These are phyloP conservation scores for Colletotrichum tanaceti DNA, from an alignment of 2,329 filamentous ascomycete species.

Conservation along the genomic window DNA sequence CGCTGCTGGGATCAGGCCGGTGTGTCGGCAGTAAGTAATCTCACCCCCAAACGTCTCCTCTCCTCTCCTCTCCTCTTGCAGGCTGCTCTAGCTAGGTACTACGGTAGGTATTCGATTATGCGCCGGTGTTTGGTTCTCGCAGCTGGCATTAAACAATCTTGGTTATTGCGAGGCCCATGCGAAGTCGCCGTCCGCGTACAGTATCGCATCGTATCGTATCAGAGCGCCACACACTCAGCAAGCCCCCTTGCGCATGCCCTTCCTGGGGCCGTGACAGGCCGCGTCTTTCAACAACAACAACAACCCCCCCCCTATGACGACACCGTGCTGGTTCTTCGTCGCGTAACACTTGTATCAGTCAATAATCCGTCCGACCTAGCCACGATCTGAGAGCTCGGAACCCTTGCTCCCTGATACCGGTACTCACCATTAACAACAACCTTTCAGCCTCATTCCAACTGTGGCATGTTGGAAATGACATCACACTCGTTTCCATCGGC, in stretches of 20 bases:
- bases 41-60: constrained; percentile 1
- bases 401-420: constrained; percentile 28
- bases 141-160: constrained; percentile 33
- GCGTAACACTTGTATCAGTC: constrained; percentile 1
- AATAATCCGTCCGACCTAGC: constrained; percentile 17
- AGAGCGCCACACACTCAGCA: constrained; percentile 13
- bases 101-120: constrained; percentile 6
- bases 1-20: constrained; percentile 28
- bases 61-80: background rate
- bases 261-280: constrained; percentile 18
- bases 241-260: background rate
- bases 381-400: constrained; percentile 14
- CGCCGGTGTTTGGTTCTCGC: constrained; percentile 24
- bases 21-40: constrained; percentile 18
- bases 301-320: constrained; percentile 26
- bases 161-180: constrained; percentile 31
- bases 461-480: constrained; percentile 29
- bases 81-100: no score
- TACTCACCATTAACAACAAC: constrained; percentile 15
- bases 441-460: constrained; percentile 2
- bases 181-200: constrained; percentile 12
- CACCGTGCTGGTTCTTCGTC: constrained; percentile 3
- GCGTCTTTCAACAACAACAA: constrained; percentile 3
- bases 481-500: constrained; percentile 49
- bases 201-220: constrained; percentile 2